A percentile compares a stretch with the other conserved stretches of the same genome.
These are phyloP conservation scores for Blastobotrys attinorum DNA, from an alignment of 805 yeast species.

Conservation along the genomic window DNA sequence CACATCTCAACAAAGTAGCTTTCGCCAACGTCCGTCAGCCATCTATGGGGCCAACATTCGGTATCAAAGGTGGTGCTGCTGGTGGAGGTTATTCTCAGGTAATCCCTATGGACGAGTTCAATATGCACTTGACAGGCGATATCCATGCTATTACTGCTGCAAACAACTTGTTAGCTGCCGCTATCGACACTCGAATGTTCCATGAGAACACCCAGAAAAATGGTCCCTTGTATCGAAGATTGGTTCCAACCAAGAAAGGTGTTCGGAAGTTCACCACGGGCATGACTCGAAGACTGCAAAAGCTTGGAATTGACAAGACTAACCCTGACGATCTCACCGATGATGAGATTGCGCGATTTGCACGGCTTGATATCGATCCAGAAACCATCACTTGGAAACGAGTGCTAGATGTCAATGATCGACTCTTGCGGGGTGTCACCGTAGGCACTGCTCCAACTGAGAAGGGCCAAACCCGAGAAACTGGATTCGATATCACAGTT, in stretches of 20 bases:
- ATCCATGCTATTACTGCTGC: constrained; percentile 95
- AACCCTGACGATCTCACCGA: constrained; percentile 71
- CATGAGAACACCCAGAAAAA: constrained; percentile 86
- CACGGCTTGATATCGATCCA: constrained; percentile 81
- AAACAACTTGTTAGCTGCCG: constrained; percentile 89
- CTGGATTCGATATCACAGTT: constrained; percentile 95
- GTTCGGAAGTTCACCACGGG: constrained; percentile 68
- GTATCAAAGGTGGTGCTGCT: constrained; percentile 99
- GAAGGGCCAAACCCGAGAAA: constrained; percentile 73
- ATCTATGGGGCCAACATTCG: constrained; percentile 98
- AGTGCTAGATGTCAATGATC: constrained; percentile 91
- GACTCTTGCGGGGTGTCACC: constrained; percentile 82
- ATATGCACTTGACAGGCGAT: constrained; percentile 96
- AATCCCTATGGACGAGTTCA: constrained; percentile 98
- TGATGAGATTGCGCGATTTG: constrained; percentile 67
- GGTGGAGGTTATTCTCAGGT: constrained; percentile 99
- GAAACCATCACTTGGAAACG: constrained; percentile 86
- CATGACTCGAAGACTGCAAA: constrained; percentile 66
- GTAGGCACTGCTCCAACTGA: constrained; percentile 91
- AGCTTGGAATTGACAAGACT: constrained; percentile 68
- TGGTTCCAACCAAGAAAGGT: constrained; percentile 80
- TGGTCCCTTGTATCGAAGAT: constrained; percentile 68
- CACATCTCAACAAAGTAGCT: constrained; percentile 71
- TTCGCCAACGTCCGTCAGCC: constrained; percentile 97
- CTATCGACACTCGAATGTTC: constrained; percentile 94